Conservation (phyloP, 768 basidiomycete species). For the Galerina sulciceps region DNA sequence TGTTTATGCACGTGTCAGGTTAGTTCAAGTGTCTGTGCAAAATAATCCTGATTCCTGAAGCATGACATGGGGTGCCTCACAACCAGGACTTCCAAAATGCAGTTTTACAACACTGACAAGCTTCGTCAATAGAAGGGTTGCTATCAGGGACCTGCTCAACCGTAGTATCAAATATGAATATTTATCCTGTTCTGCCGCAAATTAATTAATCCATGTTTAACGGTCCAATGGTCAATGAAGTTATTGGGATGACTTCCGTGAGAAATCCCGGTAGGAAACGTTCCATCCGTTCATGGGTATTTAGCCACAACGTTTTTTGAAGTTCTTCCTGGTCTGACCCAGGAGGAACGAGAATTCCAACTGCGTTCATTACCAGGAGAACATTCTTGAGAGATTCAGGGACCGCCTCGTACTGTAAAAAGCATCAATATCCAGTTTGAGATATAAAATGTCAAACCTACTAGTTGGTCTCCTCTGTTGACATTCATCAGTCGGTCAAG, state of each 20-base stretch:
- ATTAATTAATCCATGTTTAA: slow-evolving; percentile 16
- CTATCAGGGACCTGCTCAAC: too few relatives aligned
- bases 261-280: slow-evolving; percentile 93
- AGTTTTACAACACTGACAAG: slow-evolving; percentile 41
- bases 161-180: too few relatives aligned
- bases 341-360: slow-evolving; percentile 75
- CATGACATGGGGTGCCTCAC: too few relatives aligned
- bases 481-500: slow-evolving; percentile 88
- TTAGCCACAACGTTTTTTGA: slow-evolving; percentile 79
- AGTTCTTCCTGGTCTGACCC: slow-evolving; percentile 57
- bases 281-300: slow-evolving; percentile 86
- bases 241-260: slow-evolving; percentile 61
- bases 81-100: slow-evolving; percentile 67
- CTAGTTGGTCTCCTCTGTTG: slow-evolving; percentile 85
- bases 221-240: slow-evolving; percentile 16
- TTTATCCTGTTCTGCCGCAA: slow-evolving; percentile 8
- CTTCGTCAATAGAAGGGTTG: background rate
- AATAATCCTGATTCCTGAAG: background rate
- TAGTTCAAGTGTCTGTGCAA: slow-evolving; percentile 11
- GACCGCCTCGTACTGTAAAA: slow-evolving; percentile 83
- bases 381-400: slow-evolving; percentile 98
- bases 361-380: slow-evolving; percentile 93
- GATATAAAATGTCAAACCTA: slow-evolving; percentile 40
- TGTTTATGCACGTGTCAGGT: slow-evolving; percentile 59
- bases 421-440: background rate